Base-by-base conservation (phyloP, 257 asterid genomes). In the Sherardia arvensis region DNA sequence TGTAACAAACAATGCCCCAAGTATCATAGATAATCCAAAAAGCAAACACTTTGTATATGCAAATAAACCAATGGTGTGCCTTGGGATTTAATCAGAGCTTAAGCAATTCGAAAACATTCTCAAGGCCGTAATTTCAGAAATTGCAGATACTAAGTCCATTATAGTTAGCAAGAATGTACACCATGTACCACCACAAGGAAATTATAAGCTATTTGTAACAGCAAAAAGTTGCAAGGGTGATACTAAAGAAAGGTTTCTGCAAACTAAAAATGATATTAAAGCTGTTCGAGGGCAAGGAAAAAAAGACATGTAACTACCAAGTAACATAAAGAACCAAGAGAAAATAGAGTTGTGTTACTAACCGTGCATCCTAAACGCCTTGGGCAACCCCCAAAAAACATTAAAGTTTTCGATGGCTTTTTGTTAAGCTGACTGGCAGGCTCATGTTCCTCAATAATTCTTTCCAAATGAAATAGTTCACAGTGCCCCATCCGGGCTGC, bases 301-400 rank as follows among this genome's bases (percentile, higher is more conserved):
- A n/a, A 12, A 17, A 7, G 36, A 26, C 47, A 27, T 1, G 18
- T 63, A 47, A 30, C 45, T 28, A 47, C 21, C 22, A 48, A 64
- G 30, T 29, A 48, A 8, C 29, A 47, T 8, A 45, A 7, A 12
- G 49, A 22, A 54, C 55, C 47, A n/a, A 57, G 40, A 71, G 34
- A 45, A 15, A 59, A 7, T 36, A 26, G 70, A 73, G 62, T 69
- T 18, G 53, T 29, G 57, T 64, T 53, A 53, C 70, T 51, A 28
- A 93, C 99, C 94, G 99, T 93, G 95, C 99, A 90, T 66, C 97
- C 96, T 72, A 93, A 73, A 68, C 96, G 95, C 81, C 94, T 78
- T 8, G 94, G 88, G 77, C 99, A 93, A 47, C 99, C 99, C 77
- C 88, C 96, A 56, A 93, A 84, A 78, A 78, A 87, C 99, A 93